Base-by-base conservation (phyloP, 2,329 filamentous ascomycete species). In the Tolypocladium paradoxum region DNA sequence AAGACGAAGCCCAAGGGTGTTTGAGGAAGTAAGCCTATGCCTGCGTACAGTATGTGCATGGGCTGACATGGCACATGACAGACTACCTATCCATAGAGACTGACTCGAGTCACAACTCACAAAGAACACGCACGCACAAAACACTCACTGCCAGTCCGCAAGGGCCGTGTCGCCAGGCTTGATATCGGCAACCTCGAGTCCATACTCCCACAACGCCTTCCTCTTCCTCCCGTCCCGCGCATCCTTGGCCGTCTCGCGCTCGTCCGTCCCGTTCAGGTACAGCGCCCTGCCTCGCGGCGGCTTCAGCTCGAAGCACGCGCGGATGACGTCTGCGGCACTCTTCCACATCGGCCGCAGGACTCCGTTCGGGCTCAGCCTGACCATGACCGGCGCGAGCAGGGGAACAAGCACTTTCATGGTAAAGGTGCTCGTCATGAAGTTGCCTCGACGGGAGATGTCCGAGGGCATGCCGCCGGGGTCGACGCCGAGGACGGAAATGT, bases 401-500 rank as follows among this genome's bases (percentile, higher is more conserved):
- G 61, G 62, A 5, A 70, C 12, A 6, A 67, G 16, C 24, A 61
- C 29, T 37, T 64, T 64, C 38, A 65, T 55, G 5, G 55, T 49
- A 8, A 65, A 49, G 9, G 56, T 53, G 2, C 52, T 50, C 37
- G 65, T 53, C 18, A 63, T 11, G 47, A 63, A 64, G 37, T 59
- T 53, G 18, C 58, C 62, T 31, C 62, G 60, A 18, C 64, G 63
- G n/a, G 48, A 51, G 2, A 72, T 56, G 20, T 62, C 65, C 9
- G 65, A 68, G 37, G 53, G 49, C 65, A 73, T 73, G 12, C 58
- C 62, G 46, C 70, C 71, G 0, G 71, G 70, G 47, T 73, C 70
- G 14, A 72, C 54, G 6, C 67, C 68, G 2, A 71, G 54, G 38
- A 73, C 60, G 22, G 62, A 63, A 51, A 74, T 63, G 16, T 65